phyloP scores from a whole-genome alignment of 495 filamentous ascomycete species.

The Thermochaetoides thermophila region DNA sequence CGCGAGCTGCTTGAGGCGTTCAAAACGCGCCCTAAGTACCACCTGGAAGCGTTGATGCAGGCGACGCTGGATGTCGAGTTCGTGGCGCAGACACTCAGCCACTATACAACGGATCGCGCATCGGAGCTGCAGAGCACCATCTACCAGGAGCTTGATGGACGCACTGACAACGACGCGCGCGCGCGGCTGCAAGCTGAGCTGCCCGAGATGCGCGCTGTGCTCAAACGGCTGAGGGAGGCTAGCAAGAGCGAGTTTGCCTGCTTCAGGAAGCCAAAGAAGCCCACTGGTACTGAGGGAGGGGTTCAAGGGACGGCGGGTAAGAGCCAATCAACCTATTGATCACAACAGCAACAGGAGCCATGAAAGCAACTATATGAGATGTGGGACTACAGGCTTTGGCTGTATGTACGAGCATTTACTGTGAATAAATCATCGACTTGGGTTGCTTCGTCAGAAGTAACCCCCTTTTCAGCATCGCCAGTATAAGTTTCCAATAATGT shows the following conservation, averaged over 20 bases:
- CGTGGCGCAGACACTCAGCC: slow-evolving; percentile 77
- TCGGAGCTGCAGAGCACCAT: slow-evolving; percentile 67
- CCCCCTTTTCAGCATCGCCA: no score
- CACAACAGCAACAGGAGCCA: no score
- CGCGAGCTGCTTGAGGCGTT: slow-evolving; percentile 57
- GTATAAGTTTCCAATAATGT: no score
- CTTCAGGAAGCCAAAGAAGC: slow-evolving; percentile 42
- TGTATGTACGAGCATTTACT: no score
- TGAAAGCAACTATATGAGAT: no score
- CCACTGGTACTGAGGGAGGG: background rate
- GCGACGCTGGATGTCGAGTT: slow-evolving; percentile 96
- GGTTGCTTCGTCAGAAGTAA: no score
- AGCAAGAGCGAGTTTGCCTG: slow-evolving; percentile 76
- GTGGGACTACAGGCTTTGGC: no score
- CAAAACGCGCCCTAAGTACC: slow-evolving; percentile 48
- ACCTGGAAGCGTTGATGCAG: slow-evolving; percentile 78
- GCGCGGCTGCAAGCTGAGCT: slow-evolving; percentile 68
- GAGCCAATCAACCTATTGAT: no score
- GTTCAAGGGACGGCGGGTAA: no score
- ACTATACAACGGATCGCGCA: slow-evolving; percentile 75
- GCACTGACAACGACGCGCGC: slow-evolving; percentile 75
- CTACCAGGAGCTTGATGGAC: slow-evolving; percentile 73
- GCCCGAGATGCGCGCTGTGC: slow-evolving; percentile 67
- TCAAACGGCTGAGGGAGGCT: slow-evolving; percentile 71
- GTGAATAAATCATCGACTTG: no score